Percentiles rank a stretch among this genome's conserved stretches.
These are phyloP conservation scores for Theileria annulata DNA, from an alignment of 169 alveolate genomes.

Conservation along the genomic window DNA sequence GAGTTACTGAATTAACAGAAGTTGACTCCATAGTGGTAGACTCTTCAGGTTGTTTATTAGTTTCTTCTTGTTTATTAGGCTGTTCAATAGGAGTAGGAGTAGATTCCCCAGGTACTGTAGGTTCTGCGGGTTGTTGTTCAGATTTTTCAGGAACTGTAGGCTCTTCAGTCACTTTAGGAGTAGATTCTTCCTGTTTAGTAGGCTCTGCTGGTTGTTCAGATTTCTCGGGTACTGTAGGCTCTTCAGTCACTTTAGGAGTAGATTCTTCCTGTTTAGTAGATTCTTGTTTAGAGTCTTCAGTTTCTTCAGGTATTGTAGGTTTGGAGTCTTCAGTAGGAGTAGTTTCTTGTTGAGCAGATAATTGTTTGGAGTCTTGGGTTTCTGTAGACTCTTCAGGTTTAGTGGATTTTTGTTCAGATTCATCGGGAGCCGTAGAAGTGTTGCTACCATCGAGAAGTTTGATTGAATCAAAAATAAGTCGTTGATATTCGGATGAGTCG, in stretches of 20 bases:
- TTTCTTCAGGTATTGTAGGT: neutral
- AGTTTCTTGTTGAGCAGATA: neutral
- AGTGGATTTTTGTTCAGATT: too few relatives aligned
- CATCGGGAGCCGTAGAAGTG: neutral
- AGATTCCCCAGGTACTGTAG: neutral
- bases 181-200: neutral
- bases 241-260: neutral
- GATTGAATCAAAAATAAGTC: neutral
- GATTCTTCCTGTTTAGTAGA: neutral
- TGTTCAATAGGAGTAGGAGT: neutral
- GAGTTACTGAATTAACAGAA: too few relatives aligned
- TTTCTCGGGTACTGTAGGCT: neutral
- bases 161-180: neutral
- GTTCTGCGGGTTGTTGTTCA: neutral
- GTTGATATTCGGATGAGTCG: neutral
- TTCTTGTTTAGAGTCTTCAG: neutral
- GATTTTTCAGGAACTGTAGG: neutral
- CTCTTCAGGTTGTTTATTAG: too few relatives aligned
- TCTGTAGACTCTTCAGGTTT: neutral
- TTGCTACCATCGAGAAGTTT: slow-evolving; percentile 7
- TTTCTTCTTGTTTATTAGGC: too few relatives aligned
- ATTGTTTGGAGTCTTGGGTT: neutral
- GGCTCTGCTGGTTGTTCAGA: neutral
- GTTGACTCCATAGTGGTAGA: too few relatives aligned
- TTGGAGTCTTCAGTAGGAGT: neutral